Evolutionary conservation across 345 rosid genomes (phyloP).

Genomic region (Geranium brycei): DNA sequence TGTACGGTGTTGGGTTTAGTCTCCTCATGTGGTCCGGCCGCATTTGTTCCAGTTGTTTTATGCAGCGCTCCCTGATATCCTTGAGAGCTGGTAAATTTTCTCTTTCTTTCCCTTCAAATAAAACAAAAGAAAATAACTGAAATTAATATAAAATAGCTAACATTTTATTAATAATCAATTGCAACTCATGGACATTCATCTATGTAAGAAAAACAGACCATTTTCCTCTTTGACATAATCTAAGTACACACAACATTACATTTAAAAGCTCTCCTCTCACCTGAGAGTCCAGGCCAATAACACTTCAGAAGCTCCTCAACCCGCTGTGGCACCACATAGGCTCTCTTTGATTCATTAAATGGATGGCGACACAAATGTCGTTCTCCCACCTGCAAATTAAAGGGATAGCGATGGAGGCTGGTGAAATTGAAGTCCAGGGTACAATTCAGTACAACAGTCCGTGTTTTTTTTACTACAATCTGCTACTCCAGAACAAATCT

Average conservation of each 20-base stretch:
- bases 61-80: conserved; percentile 63
- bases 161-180: no score
- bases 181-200: no score
- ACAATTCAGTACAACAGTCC: not conserved
- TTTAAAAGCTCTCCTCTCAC: conserved; percentile 20
- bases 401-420: not conserved
- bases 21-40: conserved; percentile 88
- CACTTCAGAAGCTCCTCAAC: conserved; percentile 88
- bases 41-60: conserved; percentile 76
- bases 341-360: conserved; percentile 88
- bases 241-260: not conserved
- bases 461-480: not conserved
- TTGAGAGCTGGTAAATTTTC: conserved; percentile 59
- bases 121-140: not conserved
- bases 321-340: conserved; percentile 76
- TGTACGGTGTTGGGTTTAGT: conserved; percentile 90
- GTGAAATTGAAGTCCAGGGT: not conserved
- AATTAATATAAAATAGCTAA: no score
- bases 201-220: no score
- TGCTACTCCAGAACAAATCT: no score
- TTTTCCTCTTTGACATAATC: not conserved
- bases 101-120: conserved; percentile 39
- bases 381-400: conserved; percentile 54
- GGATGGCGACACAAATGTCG: conserved; percentile 96
- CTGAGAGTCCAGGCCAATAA: conserved; percentile 83